Base-by-base conservation (phyloP, 2,329 filamentous ascomycete species). In the Aspergillus bombycis region DNA sequence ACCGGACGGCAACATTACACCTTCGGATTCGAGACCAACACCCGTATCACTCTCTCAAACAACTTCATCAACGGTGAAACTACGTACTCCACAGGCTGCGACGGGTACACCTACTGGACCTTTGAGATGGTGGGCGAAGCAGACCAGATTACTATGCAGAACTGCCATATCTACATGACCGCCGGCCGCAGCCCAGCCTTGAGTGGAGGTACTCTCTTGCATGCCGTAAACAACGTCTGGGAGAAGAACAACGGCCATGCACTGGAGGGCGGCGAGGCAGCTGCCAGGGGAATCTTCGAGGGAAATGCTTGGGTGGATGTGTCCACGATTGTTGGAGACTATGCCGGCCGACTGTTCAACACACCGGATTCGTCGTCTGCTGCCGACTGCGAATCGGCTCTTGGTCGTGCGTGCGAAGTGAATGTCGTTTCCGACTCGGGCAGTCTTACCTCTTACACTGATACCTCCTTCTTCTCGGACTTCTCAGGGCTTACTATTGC, bases 1-100 rank as follows among this genome's bases (percentile, higher is more conserved):
- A 84, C 88, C 66, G 85, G 84, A 60, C 85, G 86, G 46, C 86
- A 88, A 76, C 84, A 87, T 77, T 83, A 88, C 57, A 86, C 88
- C 45, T 80, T 86, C 52, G 86, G 86, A 62, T 83, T 80, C 71
- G 72, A 74, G 2, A 82, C 85, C 58, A 82, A 80, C 68, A 82
- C 81, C 73, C 83, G 84, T 43, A 83, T 89, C 14, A 86, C 85
- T 36, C 82, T 89, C 72, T 85, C 85, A 67, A 88, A 88, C 82
- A 80, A 71, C 75, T 83, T 85, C 72, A 84, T 89, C 68, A 82
- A 89, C 69, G 87, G 87, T 54, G 72, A 73, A 30, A 81, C 81
- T 38, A 72, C 75, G 23, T 88, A 81, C 78, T 87, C 85, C 8
- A 82, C 87, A 4, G 84, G 81, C 53, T 88, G 86, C 74, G 79